Conservation (phyloP, 164 flowering plant species). For the Vitis rupestris region DNA sequence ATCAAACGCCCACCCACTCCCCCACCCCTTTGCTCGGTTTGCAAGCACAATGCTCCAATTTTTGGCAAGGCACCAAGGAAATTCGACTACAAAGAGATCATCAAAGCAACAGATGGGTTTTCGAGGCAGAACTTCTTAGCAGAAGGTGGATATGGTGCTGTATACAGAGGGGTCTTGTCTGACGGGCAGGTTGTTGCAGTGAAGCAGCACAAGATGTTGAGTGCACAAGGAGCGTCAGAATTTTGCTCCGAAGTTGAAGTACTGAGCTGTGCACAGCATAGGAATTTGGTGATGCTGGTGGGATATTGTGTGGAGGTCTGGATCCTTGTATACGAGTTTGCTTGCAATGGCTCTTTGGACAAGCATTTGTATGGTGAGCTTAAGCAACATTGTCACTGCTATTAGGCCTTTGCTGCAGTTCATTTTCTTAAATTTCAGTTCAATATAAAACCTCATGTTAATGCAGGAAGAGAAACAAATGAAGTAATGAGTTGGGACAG, state of each 20-base stretch:
- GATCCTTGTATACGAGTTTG: conserved; percentile 43
- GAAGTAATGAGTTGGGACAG: conserved; percentile 31
- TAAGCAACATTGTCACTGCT: not conserved
- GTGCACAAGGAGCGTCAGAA: conserved; percentile 44
- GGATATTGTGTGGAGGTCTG: conserved; percentile 44
- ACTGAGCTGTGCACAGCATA: conserved; percentile 52
- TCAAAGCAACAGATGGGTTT: conserved; percentile 36
- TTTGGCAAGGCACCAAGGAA: conserved; percentile 39
- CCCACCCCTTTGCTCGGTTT: conserved; percentile 40
- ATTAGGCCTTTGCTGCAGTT: not conserved
- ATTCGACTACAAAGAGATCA: conserved; percentile 37
- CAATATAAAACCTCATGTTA: not conserved
- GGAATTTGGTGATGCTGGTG: conserved; percentile 48
- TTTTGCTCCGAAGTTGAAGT: conserved; percentile 47
- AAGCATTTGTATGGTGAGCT: conserved; percentile 37
- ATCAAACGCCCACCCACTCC: conserved; percentile 31
- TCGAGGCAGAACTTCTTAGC: conserved; percentile 39
- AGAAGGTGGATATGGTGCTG: conserved; percentile 46
- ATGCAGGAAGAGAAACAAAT: conserved; percentile 11
- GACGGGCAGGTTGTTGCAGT: conserved; percentile 52
- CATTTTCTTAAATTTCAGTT: not conserved
- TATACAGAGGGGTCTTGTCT: conserved; percentile 34
- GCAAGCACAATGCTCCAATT: conserved; percentile 36
- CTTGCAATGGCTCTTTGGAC: conserved; percentile 49
- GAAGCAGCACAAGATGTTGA: conserved; percentile 34